A percentile compares a stretch with the other conserved stretches of the same genome.
Conservation (phyloP, 2,329 filamentous ascomycete genomes). For the Aureobasidium mangrovei region DNA sequence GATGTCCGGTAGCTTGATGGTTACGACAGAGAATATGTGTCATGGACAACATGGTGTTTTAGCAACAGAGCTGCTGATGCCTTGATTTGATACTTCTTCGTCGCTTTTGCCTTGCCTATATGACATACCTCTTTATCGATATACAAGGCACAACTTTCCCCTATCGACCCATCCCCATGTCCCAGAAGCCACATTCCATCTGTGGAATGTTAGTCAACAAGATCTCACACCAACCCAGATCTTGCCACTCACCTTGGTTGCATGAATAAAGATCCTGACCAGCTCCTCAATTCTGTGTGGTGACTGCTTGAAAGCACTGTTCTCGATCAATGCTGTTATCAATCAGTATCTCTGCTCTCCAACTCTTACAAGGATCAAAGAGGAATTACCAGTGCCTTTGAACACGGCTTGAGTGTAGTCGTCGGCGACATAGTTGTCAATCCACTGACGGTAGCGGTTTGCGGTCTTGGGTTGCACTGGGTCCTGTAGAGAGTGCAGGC, state of each 20-base stretch:
- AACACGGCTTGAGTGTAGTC: conserved; percentile 68
- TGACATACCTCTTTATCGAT: no score
- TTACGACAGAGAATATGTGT: no score
- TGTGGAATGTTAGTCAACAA: conserved; percentile 27
- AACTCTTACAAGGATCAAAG: background rate
- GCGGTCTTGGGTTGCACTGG: conserved; percentile 21
- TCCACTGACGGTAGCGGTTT: conserved; percentile 74
- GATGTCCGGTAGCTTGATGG: background rate
- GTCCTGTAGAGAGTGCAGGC: conserved; percentile 58
- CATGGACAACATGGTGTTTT: no score
- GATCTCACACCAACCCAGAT: background rate
- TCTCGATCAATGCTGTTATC: conserved; percentile 60
- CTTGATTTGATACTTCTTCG: no score
- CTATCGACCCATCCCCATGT: conserved; percentile 47
- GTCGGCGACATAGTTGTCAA: conserved; percentile 75
- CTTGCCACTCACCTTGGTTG: conserved; percentile 58
- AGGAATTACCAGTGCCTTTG: conserved; percentile 55
- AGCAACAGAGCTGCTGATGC: no score
- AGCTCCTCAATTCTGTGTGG: conserved; percentile 70
- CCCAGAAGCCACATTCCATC: conserved; percentile 69
- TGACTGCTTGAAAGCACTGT: conserved; percentile 63
- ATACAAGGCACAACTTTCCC: background rate
- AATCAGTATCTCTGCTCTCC: background rate
- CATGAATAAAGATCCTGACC: conserved; percentile 74
- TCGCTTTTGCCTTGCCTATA: no score